These are phyloP conservation scores for Lepraria neglecta DNA, from an alignment of 495 filamentous ascomycete genomes.

Conservation along the genomic window DNA sequence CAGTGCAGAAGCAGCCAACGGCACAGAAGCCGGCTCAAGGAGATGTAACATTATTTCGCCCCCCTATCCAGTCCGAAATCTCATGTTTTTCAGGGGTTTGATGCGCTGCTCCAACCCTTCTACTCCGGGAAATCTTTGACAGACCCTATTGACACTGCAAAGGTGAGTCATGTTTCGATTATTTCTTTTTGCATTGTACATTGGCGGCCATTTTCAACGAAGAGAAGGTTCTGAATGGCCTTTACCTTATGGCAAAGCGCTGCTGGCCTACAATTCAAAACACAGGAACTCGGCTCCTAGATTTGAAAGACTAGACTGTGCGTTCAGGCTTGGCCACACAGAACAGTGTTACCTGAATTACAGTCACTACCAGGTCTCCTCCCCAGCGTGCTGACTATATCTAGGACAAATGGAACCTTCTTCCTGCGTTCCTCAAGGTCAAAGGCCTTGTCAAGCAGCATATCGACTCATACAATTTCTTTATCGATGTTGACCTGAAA, in stretches of 20 bases:
- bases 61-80: not conserved
- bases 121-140: slow-evolving; percentile 92
- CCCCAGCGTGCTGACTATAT: not conserved
- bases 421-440: slow-evolving; percentile 94
- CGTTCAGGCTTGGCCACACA: not conserved
- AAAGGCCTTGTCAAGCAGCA: slow-evolving; percentile 96
- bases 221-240: too few relatives aligned
- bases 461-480: slow-evolving; percentile 97
- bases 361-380: not conserved
- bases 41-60: slow-evolving; percentile 6
- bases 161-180: slow-evolving; percentile 27
- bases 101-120: slow-evolving; percentile 87
- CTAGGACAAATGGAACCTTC: slow-evolving; percentile 89
- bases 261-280: too few relatives aligned
- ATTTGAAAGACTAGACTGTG: too few relatives aligned
- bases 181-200: not conserved
- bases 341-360: not conserved
- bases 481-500: slow-evolving; percentile 90
- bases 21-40: slow-evolving; percentile 25
- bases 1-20: not conserved
- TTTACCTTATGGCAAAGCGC: too few relatives aligned
- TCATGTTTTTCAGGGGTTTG: slow-evolving; percentile 45
- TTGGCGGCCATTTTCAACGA: too few relatives aligned
- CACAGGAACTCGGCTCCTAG: too few relatives aligned
- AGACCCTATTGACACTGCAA: slow-evolving; percentile 86